Evolutionary conservation across 805 yeast species (phyloP).

Genomic region (Starmera quercuum): DNA sequence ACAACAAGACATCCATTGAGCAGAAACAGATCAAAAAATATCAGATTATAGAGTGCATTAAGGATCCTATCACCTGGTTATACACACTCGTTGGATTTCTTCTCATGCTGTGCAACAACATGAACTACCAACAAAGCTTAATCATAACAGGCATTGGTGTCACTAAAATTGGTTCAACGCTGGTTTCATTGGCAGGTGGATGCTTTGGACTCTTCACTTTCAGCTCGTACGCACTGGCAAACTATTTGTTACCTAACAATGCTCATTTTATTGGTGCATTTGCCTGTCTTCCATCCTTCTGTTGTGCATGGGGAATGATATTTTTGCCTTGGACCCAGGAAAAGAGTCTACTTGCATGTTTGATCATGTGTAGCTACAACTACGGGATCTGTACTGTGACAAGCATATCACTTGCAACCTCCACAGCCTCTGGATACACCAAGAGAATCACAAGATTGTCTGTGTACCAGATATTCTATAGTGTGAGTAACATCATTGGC

Average conservation of each 20-base stretch:
- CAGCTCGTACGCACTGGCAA: slow-evolving; percentile 28
- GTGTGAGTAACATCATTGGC: slow-evolving; percentile 34
- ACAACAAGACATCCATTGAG: slow-evolving; percentile 33
- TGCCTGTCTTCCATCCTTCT: slow-evolving; percentile 36
- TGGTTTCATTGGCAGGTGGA: slow-evolving; percentile 46
- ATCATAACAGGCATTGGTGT: slow-evolving; percentile 38
- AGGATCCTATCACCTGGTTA: slow-evolving; percentile 41
- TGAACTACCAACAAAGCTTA: slow-evolving; percentile 45
- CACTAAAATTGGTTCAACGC: slow-evolving; percentile 36
- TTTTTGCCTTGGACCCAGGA: slow-evolving; percentile 37
- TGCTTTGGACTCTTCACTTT: slow-evolving; percentile 37
- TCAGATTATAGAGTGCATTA: slow-evolving; percentile 43
- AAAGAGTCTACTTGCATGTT: slow-evolving; percentile 31
- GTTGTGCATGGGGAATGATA: slow-evolving; percentile 37
- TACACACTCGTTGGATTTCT: slow-evolving; percentile 34
- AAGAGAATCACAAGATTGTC: slow-evolving; percentile 33
- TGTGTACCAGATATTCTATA: slow-evolving; percentile 29
- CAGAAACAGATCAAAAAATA: slow-evolving; percentile 38
- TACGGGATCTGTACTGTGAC: slow-evolving; percentile 29
- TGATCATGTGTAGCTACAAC: slow-evolving; percentile 34
- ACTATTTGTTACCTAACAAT: slow-evolving; percentile 26
- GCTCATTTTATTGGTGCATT: slow-evolving; percentile 30
- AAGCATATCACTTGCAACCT: slow-evolving; percentile 19
- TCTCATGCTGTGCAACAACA: slow-evolving; percentile 43
- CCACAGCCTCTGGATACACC: slow-evolving; percentile 30